Conservation (phyloP, 1,284 basidiomycete genomes). For the Microbotryum silenes-acaulis region DNA sequence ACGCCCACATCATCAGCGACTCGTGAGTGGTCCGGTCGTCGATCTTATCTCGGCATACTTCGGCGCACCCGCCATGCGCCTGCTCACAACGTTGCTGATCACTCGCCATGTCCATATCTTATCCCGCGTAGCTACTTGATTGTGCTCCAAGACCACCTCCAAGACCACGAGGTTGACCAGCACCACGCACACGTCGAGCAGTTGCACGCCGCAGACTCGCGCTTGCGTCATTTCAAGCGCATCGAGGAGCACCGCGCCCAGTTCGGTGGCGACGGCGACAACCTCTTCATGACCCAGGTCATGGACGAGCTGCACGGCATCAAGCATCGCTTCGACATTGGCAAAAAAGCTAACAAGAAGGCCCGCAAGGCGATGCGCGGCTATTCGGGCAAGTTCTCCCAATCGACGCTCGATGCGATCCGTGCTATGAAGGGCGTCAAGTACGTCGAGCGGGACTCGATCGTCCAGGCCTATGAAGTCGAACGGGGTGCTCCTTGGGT, state of each 20-base stretch:
- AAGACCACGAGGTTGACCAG: constrained; percentile 49
- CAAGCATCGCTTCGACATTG: constrained; percentile 61
- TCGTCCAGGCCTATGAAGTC: constrained; percentile 52
- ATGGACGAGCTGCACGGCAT: constrained; percentile 49
- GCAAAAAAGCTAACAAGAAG: constrained; percentile 36
- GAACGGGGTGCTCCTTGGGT: constrained; percentile 89
- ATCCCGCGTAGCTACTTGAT: constrained; percentile 58
- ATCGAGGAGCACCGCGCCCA: neutral
- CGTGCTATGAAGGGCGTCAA: constrained; percentile 82
- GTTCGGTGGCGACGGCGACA: constrained; percentile 3
- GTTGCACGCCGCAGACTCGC: constrained; percentile 19
- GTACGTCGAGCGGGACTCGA: constrained; percentile 86
- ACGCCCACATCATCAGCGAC: constrained; percentile 33
- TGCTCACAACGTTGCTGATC: too few relatives aligned
- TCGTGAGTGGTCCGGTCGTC: constrained; percentile 1
- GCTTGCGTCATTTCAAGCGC: constrained; percentile 7
- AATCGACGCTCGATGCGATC: constrained; percentile 66
- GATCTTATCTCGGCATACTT: too few relatives aligned
- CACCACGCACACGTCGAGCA: constrained; percentile 36
- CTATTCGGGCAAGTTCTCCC: constrained; percentile 77
- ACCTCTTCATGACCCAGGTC: constrained; percentile 36
- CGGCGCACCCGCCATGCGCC: too few relatives aligned
- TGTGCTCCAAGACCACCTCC: constrained; percentile 71
- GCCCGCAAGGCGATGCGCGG: constrained; percentile 50
- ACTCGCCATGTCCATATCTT: too few relatives aligned